These are phyloP conservation scores for Asclepias syriaca DNA, from an alignment of 257 asterid species.

Conservation along the genomic window DNA sequence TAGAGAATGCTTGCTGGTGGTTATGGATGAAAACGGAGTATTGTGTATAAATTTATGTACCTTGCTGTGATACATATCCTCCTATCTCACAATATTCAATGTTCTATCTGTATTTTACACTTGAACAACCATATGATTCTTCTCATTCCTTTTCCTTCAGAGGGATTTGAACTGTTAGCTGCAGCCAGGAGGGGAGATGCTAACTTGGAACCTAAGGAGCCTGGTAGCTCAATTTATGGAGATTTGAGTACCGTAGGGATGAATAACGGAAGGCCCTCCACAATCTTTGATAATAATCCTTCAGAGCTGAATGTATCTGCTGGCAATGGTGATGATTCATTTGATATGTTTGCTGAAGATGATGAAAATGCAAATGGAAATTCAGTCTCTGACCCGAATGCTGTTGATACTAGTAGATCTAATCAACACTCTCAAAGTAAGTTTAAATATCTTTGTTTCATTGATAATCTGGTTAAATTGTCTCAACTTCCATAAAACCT, in stretches of 20 bases:
- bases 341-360: constrained; percentile 88
- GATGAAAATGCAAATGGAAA: constrained; percentile 40
- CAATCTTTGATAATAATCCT: constrained; percentile 11
- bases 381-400: constrained; percentile 42
- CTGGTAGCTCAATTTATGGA: constrained; percentile 18
- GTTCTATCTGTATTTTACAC: not conserved
- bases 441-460: constrained; percentile 16
- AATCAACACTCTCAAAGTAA: constrained; percentile 43
- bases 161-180: constrained; percentile 76
- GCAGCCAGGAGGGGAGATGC: constrained; percentile 47
- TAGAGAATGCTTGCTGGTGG: not conserved
- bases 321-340: constrained; percentile 33
- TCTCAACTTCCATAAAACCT: constrained; percentile 6
- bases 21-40: not conserved
- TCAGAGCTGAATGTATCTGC: constrained; percentile 15
- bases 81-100: not conserved
- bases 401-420: constrained; percentile 15
- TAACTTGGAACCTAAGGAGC: constrained; percentile 27
- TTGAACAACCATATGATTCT: constrained; percentile 5
- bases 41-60: not conserved
- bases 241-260: constrained; percentile 14
- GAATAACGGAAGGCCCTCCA: constrained; percentile 11
- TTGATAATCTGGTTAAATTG: not conserved
- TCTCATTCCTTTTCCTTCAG: constrained; percentile 27
- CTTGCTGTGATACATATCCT: not conserved